Evolutionary conservation across 768 basidiomycete species (phyloP).

Genomic region (Ramaria sp.): DNA sequence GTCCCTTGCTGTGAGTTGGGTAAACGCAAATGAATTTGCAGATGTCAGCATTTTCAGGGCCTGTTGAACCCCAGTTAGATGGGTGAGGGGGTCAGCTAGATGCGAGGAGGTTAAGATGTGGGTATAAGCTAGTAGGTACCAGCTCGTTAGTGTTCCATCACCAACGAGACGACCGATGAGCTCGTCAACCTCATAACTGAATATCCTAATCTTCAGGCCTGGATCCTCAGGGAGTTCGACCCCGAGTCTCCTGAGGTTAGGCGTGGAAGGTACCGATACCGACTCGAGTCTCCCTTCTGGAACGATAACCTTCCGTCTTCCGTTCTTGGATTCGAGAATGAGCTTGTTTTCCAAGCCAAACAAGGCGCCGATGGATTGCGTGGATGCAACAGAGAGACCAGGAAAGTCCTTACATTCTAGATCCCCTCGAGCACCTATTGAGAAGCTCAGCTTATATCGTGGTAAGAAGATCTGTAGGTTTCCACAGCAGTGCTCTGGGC

Average conservation of each 20-base stretch:
- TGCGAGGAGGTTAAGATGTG: slow-evolving; percentile 36
- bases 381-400: slow-evolving; percentile 21
- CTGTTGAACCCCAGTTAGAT: slow-evolving; percentile 33
- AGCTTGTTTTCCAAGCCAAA: slow-evolving; percentile 32
- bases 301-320: slow-evolving; percentile 12
- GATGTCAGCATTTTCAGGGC: slow-evolving; percentile 30
- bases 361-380: slow-evolving; percentile 34
- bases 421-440: slow-evolving; percentile 18
- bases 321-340: slow-evolving; percentile 28
- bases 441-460: slow-evolving; percentile 32
- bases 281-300: slow-evolving; percentile 11
- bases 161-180: slow-evolving; percentile 21
- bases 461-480: slow-evolving; percentile 25
- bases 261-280: slow-evolving; percentile 12
- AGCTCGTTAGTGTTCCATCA: slow-evolving; percentile 18
- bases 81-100: slow-evolving; percentile 33
- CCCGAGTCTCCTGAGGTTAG: slow-evolving; percentile 14
- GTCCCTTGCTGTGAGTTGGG: slow-evolving; percentile 22
- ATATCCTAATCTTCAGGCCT: neutral
- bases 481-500: neutral
- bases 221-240: neutral
- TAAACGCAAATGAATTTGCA: slow-evolving; percentile 30
- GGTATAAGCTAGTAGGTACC: slow-evolving; percentile 30
- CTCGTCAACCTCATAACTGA: slow-evolving; percentile 19
- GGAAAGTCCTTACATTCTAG: slow-evolving; percentile 12